A percentile compares a stretch with the other conserved stretches of the same genome.
Conservation (phyloP, 1,284 basidiomycete genomes). For the Naganishia sp. region DNA sequence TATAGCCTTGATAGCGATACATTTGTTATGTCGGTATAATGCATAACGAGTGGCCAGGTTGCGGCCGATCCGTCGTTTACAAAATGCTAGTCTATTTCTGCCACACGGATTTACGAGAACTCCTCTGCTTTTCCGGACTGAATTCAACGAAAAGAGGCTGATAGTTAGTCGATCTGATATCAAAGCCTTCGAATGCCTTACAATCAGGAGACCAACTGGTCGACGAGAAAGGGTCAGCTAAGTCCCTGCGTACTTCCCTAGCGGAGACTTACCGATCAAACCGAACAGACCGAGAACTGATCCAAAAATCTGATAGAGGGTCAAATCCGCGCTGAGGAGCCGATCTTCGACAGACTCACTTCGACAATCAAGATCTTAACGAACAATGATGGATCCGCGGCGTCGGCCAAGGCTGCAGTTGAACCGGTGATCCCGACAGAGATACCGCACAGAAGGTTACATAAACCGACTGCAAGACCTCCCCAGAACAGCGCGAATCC, state of each 20-base stretch:
- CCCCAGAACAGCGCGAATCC: conserved; percentile 94
- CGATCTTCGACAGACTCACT: conserved; percentile 37
- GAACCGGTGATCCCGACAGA: conserved; percentile 89
- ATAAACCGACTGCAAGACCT: conserved; percentile 79
- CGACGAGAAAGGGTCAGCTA: conserved; percentile 29
- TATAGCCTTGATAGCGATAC: conserved; percentile 8
- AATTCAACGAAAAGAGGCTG: neutral
- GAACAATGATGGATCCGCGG: conserved; percentile 86
- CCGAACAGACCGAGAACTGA: conserved; percentile 89
- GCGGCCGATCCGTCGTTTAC: neutral
- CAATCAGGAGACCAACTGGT: conserved; percentile 54
- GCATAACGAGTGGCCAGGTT: neutral
- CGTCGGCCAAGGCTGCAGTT: conserved; percentile 87
- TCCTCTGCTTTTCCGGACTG: conserved; percentile 55
- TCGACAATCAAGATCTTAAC: conserved; percentile 94
- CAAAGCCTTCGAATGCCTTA: conserved; percentile 34
- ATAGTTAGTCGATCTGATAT: neutral
- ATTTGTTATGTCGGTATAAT: conserved; percentile 1
- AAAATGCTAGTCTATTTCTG: too few relatives aligned
- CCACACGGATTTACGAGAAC: conserved; percentile 41
- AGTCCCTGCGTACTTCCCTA: neutral
- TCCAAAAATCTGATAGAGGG: conserved; percentile 70
- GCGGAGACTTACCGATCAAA: conserved; percentile 70
- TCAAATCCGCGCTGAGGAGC: neutral
- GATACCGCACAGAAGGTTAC: conserved; percentile 90